Percentiles rank a stretch among this genome's conserved stretches.
These are phyloP conservation scores for Cladosporium phlei DNA, from an alignment of 2,329 filamentous ascomycete genomes.

Conservation along the genomic window DNA sequence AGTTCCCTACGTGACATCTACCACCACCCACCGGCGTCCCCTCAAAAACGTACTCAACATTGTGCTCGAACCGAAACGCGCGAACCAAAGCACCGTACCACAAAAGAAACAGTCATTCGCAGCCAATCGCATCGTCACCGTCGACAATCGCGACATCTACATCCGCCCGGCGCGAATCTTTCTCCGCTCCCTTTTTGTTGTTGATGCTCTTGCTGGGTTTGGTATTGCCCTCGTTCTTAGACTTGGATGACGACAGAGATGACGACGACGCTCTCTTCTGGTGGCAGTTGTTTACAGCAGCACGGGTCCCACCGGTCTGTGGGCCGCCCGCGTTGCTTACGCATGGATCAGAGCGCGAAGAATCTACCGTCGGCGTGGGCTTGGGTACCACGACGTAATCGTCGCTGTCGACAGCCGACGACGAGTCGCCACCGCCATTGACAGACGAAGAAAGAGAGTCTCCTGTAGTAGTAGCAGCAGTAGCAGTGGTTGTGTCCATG, in stretches of 20 bases:
- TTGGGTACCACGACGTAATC: constrained; percentile 9
- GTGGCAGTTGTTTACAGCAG: neutral
- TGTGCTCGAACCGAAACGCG: neutral
- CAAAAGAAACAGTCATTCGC: neutral
- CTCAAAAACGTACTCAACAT: neutral
- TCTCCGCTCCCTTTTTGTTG: too few relatives aligned
- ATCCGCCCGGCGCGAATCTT: too few relatives aligned
- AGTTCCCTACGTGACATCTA: too few relatives aligned
- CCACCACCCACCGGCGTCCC: too few relatives aligned
- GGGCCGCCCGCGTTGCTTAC: neutral
- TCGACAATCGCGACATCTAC: too few relatives aligned
- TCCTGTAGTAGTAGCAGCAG: too few relatives aligned
- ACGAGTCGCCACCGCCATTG: neutral
- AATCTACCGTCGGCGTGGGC: neutral
- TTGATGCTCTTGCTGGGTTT: too few relatives aligned
- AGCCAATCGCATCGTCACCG: neutral
- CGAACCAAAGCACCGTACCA: neutral
- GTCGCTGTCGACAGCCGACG: constrained; percentile 4
- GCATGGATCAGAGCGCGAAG: neutral
- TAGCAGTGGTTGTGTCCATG: neutral
- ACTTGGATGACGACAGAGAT: neutral
- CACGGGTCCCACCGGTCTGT: neutral
- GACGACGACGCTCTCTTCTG: neutral
- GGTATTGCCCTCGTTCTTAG: too few relatives aligned
- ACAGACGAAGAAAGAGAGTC: constrained; percentile 1